A percentile compares a stretch with the other conserved stretches of the same genome.
Conservation (phyloP, 768 basidiomycete species). For the Suillus tomentosus region DNA sequence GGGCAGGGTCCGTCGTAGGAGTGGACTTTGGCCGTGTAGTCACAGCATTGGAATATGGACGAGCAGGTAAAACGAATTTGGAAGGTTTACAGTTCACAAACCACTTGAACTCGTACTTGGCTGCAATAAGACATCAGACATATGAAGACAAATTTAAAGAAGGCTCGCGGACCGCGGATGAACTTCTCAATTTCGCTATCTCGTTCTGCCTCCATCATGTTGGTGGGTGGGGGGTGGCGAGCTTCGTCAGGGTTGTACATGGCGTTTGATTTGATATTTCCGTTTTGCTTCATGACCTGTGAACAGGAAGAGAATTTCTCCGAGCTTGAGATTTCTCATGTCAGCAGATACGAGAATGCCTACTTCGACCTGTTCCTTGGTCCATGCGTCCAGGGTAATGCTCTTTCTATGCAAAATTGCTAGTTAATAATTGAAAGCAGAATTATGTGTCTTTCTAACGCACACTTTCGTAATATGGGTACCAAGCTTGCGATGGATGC, state of each 20-base stretch:
- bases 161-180: constrained; percentile 66
- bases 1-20: constrained; percentile 15
- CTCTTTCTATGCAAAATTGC: constrained; percentile 65
- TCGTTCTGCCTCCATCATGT: constrained; percentile 73
- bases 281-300: constrained; percentile 77
- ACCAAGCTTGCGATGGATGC: constrained; percentile 92
- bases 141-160: not conserved
- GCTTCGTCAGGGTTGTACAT: constrained; percentile 83
- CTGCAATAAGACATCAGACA: constrained; percentile 37
- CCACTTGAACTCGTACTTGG: constrained; percentile 77
- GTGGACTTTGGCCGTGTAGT: constrained; percentile 20
- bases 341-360: constrained; percentile 24
- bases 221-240: constrained; percentile 80
- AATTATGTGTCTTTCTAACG: constrained; percentile 26
- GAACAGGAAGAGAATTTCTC: constrained; percentile 16
- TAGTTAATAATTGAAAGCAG: not conserved
- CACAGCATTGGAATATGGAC: constrained; percentile 37
- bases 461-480: constrained; percentile 95
- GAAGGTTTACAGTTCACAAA: constrained; percentile 57
- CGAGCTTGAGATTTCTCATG: constrained; percentile 10
- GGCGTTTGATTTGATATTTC: constrained; percentile 80
- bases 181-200: constrained; percentile 91
- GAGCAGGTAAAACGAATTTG: constrained; percentile 44
- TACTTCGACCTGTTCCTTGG: constrained; percentile 87
- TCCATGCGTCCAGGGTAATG: constrained; percentile 84